phyloP scores from a whole-genome alignment of 1,284 basidiomycete genomes.

The Cutaneotrichosporon cavernicola region DNA sequence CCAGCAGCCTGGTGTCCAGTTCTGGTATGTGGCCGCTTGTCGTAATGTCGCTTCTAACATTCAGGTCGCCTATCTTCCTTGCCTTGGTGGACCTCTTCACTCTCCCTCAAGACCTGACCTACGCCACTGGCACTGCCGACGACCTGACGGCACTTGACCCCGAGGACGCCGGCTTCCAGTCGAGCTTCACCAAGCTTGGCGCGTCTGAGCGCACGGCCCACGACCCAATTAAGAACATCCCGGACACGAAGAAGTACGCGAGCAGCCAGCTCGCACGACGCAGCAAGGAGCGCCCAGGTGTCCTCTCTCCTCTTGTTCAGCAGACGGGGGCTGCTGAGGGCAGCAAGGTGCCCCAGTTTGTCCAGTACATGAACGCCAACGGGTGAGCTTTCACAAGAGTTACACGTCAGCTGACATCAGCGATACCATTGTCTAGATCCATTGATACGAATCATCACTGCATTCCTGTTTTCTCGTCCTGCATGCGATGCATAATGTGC shows the following conservation, averaged over 20 bases:
- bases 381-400: constrained; percentile 22
- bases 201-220: constrained; percentile 60
- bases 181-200: constrained; percentile 84
- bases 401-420: constrained; percentile 1
- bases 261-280: constrained; percentile 45
- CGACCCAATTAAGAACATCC: constrained; percentile 54
- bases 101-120: constrained; percentile 66
- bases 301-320: constrained; percentile 45
- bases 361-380: constrained; percentile 46
- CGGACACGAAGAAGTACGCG: constrained; percentile 53
- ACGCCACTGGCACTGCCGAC: constrained; percentile 54
- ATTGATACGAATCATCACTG: constrained; percentile 1
- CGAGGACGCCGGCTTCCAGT: constrained; percentile 91
- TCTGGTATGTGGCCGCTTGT: constrained; percentile 57
- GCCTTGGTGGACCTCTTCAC: constrained; percentile 74
- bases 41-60: not conserved
- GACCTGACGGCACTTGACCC: constrained; percentile 68
- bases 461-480: constrained; percentile 5
- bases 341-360: constrained; percentile 36
- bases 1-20: constrained; percentile 61
- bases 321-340: constrained; percentile 40
- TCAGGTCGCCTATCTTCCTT: constrained; percentile 61
- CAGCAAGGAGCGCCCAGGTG: constrained; percentile 48
- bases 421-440: constrained; percentile 17
- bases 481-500: constrained; percentile 17